Percentiles rank a stretch among this genome's conserved stretches.
phyloP scores from a whole-genome alignment of 805 yeast genomes.

The Myxozyma mucilagina region DNA sequence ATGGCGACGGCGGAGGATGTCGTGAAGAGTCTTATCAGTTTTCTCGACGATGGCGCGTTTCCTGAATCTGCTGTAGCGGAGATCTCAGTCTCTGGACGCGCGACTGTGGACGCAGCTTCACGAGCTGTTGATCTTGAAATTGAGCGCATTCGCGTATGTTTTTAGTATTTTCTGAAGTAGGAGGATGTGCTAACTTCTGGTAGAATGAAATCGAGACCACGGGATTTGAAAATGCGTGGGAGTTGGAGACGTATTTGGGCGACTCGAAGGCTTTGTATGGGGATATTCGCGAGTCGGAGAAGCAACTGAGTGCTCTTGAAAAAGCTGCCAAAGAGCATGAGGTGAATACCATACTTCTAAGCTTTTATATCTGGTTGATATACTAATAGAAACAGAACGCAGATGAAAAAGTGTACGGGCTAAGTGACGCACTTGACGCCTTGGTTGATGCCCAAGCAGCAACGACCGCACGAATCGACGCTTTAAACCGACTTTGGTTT shows the following conservation, averaged over 20 bases:
- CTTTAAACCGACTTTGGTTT: constrained; percentile 24
- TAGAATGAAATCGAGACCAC: constrained; percentile 19
- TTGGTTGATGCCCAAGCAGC: not conserved
- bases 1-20: constrained; percentile 4
- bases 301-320: constrained; percentile 6
- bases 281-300: constrained; percentile 12
- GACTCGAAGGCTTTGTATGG: constrained; percentile 7
- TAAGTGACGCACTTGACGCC: constrained; percentile 18
- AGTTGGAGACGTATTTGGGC: constrained; percentile 17
- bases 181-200: not conserved
- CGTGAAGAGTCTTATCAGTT: constrained; percentile 14
- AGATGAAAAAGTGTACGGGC: constrained; percentile 21
- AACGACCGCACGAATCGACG: constrained; percentile 18
- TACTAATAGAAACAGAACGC: constrained; percentile 17
- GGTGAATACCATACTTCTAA: not conserved
- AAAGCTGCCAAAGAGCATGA: constrained; percentile 12
- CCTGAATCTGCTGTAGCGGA: constrained; percentile 23
- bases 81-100: constrained; percentile 14
- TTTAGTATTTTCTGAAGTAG: no score
- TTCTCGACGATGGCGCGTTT: constrained; percentile 19
- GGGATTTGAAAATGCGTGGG: constrained; percentile 17
- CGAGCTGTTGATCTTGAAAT: constrained; percentile 18
- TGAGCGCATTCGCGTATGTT: constrained; percentile 12
- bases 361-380: not conserved
- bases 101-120: not conserved